Base-by-base conservation (phyloP, 257 asterid species). In the Lavandula angustifolia region DNA sequence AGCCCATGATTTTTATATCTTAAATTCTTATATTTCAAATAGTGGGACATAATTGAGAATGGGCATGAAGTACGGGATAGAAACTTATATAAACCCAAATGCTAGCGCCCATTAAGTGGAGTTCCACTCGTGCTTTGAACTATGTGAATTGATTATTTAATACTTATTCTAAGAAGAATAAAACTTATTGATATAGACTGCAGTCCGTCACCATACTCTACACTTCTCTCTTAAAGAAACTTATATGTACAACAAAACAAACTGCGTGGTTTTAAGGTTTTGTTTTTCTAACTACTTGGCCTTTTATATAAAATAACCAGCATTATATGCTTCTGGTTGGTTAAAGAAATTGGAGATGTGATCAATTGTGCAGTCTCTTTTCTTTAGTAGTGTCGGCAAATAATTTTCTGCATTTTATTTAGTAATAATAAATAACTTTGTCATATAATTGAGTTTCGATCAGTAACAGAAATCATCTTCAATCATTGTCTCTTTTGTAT, bases 91-190 rank as follows among this genome's bases (percentile, higher is more conserved):
- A 0, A 22, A 22, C 27, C 27, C 27, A 22, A 22, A 22, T 22
- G 2, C 27, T 22, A 22, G 27, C 22, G 35, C 34, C 51, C 16
- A 38, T 56, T 34, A 37, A 33, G 44, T 43, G 57, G 52, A 53
- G 49, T 57, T 54, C 54, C 58, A 49, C 3, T 7, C 16, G 27
- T 17, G 40, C 60, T 16, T 4, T 33, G 40, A 42, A 37, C 51
- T 62, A 55, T 66, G 31, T 56, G 61, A 68, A 43, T 42, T 60
- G 35, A 73, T 42, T 16, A 11, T 34, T 41, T 9, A 48, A 52
- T 52, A 9, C 27, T 52, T 42, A 22, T 60, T 44, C 70, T 41
- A 17, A 33, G 43, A 70, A 48, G 38, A 42, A 54, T n/a, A 52
- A 47, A 13, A 51, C 1, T 22, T 11, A 29, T 53, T 10, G 14